Base-by-base conservation (phyloP, 345 rosid species). In the Melastoma malabathricum region DNA sequence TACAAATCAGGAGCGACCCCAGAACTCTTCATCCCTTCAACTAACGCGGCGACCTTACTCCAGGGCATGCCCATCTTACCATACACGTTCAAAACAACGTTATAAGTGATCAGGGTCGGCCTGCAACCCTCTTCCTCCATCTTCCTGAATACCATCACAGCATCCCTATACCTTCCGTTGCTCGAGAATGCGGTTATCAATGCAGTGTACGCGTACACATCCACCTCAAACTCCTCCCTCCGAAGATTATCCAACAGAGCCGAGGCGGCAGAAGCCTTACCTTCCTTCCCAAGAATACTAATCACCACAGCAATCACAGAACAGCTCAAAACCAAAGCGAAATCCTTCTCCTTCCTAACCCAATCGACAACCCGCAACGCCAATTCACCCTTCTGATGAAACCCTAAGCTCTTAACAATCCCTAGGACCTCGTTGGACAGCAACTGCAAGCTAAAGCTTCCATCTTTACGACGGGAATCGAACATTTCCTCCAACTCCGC, bases 1-100 rank as follows among this genome's bases (percentile, higher is more conserved):
- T 82, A 87, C 0, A 69, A 77, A 66, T 92, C 96, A 0, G 84
- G 89, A 18, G 60, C 46, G 70, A 80, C 59, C 60, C 86, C 89
- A 1, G 72, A 59, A 18, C 49, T 68, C 74, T 77, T 80, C 84
- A 92, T 92, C 47, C 68, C 76, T 48, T 80, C 72, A 9, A 80
- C 70, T 17, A 86, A 74, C 48, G 68, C 76, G 13, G 44, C 67
- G 51, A 82, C 73, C 75, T 79, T 82, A 64, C 64, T 80, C 98
- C 98, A 92, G n/a, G 84, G 80, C 89, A 80, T 84, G 44, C 95
- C 98, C 95, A 92, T 84, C 71, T 92, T 84, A 43, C 98, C 96
- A 64, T 77, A 79, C 58, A 82, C 86, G 67, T 92, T 77, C 69
- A 92, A 58, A 47, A 84, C 61, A 50, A 92, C 85, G 62, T 92